Conservation (phyloP, 805 yeast species). For the Scheffersomyces stipitis region DNA sequence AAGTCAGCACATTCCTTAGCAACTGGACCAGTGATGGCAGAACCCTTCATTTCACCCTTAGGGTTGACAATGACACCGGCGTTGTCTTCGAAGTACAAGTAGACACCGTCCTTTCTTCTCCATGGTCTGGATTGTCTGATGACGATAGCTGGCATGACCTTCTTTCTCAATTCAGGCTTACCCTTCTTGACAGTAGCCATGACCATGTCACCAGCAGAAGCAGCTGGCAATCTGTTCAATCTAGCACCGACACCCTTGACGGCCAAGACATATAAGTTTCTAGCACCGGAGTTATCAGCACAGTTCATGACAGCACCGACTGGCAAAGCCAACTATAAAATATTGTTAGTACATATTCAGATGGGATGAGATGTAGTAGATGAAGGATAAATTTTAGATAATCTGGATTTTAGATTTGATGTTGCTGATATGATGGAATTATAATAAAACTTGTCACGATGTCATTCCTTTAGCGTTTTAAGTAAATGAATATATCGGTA, state of each 20-base stretch:
- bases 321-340: slow-evolving; percentile 91
- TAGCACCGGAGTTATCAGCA: slow-evolving; percentile 99
- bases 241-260: slow-evolving; percentile 99
- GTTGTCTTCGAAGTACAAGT: slow-evolving; percentile 99
- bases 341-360: slow-evolving; percentile 26
- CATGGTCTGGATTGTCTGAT: slow-evolving; percentile 99
- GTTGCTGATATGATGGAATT: too few species aligned
- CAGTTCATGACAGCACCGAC: slow-evolving; percentile 99
- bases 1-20: slow-evolving; percentile 99
- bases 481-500: too few species aligned
- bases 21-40: slow-evolving; percentile 99
- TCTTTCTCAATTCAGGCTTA: slow-evolving; percentile 99
- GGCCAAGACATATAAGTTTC: slow-evolving; percentile 97
- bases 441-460: too few species aligned
- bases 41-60: slow-evolving; percentile 99
- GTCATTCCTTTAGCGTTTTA: too few species aligned
- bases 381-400: too few species aligned
- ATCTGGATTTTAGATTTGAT: too few species aligned
- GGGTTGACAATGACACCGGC: slow-evolving; percentile 99
- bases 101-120: slow-evolving; percentile 99
- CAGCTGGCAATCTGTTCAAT: slow-evolving; percentile 99
- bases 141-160: slow-evolving; percentile 99
- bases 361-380: too few species aligned
- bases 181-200: slow-evolving; percentile 99
- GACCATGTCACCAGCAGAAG: slow-evolving; percentile 99